Evolutionary conservation across 352 stramenopile genomes (phyloP).

Genomic region (Phytophthora macrochlamydospora): DNA sequence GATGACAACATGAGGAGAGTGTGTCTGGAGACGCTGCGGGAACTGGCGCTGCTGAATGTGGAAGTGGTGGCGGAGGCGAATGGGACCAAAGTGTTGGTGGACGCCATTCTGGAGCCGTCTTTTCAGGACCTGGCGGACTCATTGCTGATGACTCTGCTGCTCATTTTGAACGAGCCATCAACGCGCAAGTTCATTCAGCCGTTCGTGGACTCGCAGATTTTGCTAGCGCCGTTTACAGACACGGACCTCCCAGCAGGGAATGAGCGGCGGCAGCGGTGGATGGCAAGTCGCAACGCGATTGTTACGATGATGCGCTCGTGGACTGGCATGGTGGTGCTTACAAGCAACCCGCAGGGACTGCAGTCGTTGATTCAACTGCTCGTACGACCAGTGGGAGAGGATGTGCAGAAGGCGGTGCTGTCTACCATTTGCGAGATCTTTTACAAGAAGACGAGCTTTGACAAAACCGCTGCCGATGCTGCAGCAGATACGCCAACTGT

Average conservation of each 20-base stretch:
- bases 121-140: constrained; percentile 88
- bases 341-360: constrained; percentile 87
- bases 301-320: constrained; percentile 92
- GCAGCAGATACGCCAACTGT: constrained; percentile 56
- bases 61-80: constrained; percentile 86
- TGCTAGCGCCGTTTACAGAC: constrained; percentile 89
- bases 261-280: constrained; percentile 87
- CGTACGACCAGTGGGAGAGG: constrained; percentile 86
- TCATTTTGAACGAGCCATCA: constrained; percentile 84
- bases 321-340: constrained; percentile 88
- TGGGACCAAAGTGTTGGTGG: constrained; percentile 82
- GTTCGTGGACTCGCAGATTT: constrained; percentile 88
- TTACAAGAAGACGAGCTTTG: constrained; percentile 85
- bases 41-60: constrained; percentile 81
- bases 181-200: constrained; percentile 88
- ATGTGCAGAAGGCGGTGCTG: constrained; percentile 88
- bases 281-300: constrained; percentile 89
- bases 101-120: constrained; percentile 88
- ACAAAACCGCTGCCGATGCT: constrained; percentile 54
- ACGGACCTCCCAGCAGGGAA: constrained; percentile 85
- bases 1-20: constrained; percentile 90
- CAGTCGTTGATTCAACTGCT: constrained; percentile 87
- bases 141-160: constrained; percentile 83
- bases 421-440: constrained; percentile 91
- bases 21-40: constrained; percentile 84